Base-by-base conservation (phyloP, 2,329 filamentous ascomycete species). In the Colletotrichum eremochloae region DNA sequence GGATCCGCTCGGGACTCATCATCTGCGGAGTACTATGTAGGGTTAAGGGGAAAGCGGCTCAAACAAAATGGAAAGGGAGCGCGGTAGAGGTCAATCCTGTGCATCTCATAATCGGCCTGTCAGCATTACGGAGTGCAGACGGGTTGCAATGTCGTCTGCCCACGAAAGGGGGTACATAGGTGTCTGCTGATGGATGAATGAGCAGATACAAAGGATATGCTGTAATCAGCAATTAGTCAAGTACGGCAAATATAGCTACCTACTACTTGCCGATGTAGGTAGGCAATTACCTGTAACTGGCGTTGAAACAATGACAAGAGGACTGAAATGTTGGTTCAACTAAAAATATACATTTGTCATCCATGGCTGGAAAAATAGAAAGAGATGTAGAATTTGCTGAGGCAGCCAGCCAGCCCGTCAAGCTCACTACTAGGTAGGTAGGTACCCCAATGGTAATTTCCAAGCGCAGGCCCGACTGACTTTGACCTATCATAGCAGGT, bases 91-190 rank as follows among this genome's bases (percentile, higher is more conserved):
- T n/a, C 2, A 33, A 31, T 44, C 20, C 15, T 29, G 40, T 20
- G 24, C 20, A 20, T 20, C 18, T 24, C 14, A 42, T 6, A 20
- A 6, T n/a, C 18, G 50, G 29, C 11, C 9, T 48, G 63, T 66
- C 55, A 67, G 64, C 55, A 61, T 61, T 52, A 67, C 44, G 64
- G 53, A 42, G 3, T 7, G 36, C 14, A 57, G 15, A 42, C n/a
- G 55, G 11, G 31, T 15, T 36, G 52, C 9, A 20, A 36, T 14
- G 36, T 36, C 31, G 31, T 36, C 52, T 36, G 31, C 14, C 8
- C 5, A 18, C 3, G 29, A 53, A 18, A 36, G 33, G 12, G 61
- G 36, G n/a, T 8, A 40, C 33, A 40, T 24, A 38, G 24, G n/a
- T 57, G 48, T 29, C 36, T 63, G 48, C 20, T 53, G 48, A 31